phyloP scores from a whole-genome alignment of 2,329 filamentous ascomycete genomes.

The Fragosphaeria purpurea region DNA sequence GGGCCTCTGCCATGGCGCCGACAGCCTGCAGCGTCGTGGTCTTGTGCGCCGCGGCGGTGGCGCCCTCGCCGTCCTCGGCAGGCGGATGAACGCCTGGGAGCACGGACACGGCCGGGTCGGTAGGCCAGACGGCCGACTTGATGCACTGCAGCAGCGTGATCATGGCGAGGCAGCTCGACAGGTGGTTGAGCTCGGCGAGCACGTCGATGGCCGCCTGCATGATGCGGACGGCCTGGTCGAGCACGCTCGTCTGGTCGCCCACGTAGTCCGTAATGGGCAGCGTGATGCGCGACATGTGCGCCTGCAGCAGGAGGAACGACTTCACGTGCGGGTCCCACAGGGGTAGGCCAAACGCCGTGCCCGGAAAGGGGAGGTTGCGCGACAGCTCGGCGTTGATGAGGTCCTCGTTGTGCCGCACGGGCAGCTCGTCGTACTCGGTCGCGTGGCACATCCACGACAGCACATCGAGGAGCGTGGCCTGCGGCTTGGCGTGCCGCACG shows the following conservation, averaged over 20 bases:
- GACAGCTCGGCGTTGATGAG: constrained; percentile 89
- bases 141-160: constrained; percentile 81
- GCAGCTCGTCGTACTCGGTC: constrained; percentile 93
- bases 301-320: constrained; percentile 84
- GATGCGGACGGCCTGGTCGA: constrained; percentile 95
- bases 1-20: constrained; percentile 23
- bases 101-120: constrained; percentile 68
- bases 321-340: constrained; percentile 99
- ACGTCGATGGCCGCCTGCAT: constrained; percentile 93
- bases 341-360: constrained; percentile 57
- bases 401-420: constrained; percentile 96
- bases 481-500: constrained; percentile 56
- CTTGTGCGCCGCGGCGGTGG: neutral
- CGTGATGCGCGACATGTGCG: constrained; percentile 86
- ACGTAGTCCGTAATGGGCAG: constrained; percentile 96
- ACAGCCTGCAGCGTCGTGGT: constrained; percentile 28
- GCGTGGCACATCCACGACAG: constrained; percentile 89
- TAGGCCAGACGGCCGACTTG: constrained; percentile 86
- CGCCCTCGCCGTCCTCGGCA: constrained; percentile 17
- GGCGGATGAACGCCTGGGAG: constrained; percentile 54
- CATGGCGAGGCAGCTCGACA: constrained; percentile 70
- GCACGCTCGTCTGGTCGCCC: constrained; percentile 78
- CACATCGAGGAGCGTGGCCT: constrained; percentile 61
- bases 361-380: constrained; percentile 60
- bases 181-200: constrained; percentile 75